A percentile compares a stretch with the other conserved stretches of the same genome.
Evolutionary conservation across 2,329 filamentous ascomycete genomes (phyloP).

Genomic region (Colletotrichum ledebouriae): DNA sequence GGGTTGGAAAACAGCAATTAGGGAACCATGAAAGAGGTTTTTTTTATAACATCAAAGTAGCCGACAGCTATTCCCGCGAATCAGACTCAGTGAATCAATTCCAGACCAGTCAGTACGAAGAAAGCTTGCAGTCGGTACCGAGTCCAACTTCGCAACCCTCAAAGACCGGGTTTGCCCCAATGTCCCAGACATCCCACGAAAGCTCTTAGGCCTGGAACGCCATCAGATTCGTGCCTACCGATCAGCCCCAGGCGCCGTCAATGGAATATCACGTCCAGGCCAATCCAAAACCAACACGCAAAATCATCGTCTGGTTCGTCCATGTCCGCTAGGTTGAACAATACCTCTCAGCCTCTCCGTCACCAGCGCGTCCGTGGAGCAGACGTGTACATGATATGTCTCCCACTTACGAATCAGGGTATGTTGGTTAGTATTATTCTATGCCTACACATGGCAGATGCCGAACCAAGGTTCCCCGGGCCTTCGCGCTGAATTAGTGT

Average conservation of each 20-base stretch:
- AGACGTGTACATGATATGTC: no score
- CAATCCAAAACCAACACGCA: background rate
- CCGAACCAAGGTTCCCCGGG: constrained; percentile 21
- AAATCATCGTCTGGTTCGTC: background rate
- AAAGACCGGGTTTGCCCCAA: constrained; percentile 4
- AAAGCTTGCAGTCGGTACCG: constrained; percentile 5
- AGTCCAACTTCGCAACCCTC: constrained; percentile 11
- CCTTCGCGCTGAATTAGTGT: constrained; percentile 10
- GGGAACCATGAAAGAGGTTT: background rate
- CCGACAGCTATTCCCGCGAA: constrained; percentile 26
- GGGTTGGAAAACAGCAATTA: constrained; percentile 1
- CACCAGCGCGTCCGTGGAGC: background rate
- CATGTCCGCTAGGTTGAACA: no score
- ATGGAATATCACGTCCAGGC: background rate
- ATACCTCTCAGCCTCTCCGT: no score
- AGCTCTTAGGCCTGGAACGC: constrained; percentile 21
- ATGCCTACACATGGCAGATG: constrained; percentile 15
- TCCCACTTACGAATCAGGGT: no score
- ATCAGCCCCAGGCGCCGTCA: constrained; percentile 28
- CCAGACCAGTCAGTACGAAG: background rate
- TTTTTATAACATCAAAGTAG: background rate
- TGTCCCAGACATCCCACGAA: constrained; percentile 19
- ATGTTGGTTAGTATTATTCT: background rate
- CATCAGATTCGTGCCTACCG: constrained; percentile 4
- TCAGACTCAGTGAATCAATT: background rate